A percentile compares a stretch with the other conserved stretches of the same genome.
Conservation (phyloP, 495 filamentous ascomycete genomes). For the Friedmanniomyces simplex region DNA sequence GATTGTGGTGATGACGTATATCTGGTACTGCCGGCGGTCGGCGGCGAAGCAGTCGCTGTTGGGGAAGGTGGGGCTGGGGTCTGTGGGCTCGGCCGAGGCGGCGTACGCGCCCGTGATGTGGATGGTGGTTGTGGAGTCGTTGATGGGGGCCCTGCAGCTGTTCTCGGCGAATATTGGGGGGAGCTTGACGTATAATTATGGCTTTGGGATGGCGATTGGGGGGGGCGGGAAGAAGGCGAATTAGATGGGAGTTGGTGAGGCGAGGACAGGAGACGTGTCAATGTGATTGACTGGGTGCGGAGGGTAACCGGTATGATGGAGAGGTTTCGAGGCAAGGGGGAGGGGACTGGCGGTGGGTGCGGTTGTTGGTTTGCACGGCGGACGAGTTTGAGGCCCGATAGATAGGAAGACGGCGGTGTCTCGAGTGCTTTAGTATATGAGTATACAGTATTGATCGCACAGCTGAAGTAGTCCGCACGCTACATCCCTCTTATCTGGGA, state of each 20-base stretch:
- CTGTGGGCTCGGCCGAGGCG: conserved; percentile 4
- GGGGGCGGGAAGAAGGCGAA: conserved; percentile 11
- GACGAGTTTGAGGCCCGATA: no score
- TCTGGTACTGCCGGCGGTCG: conserved; percentile 13
- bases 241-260: conserved; percentile 1
- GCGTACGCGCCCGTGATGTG: conserved; percentile 12
- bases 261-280: no score
- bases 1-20: conserved; percentile 6
- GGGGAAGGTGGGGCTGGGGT: conserved; percentile 15
- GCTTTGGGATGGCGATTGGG: conserved; percentile 15
- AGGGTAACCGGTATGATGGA: no score
- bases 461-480: no score
- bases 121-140: conserved; percentile 18
- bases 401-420: no score
- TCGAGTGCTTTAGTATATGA: no score
- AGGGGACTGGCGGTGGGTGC: no score
- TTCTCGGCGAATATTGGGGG: conserved; percentile 18
- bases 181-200: conserved; percentile 17
- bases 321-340: no score
- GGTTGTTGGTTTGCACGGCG: no score
- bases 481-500: no score
- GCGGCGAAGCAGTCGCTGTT: conserved; percentile 1
- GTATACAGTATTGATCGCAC: no score
- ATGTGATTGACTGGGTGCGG: no score
- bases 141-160: conserved; percentile 8